Percentiles rank a stretch among this genome's conserved stretches.
These are phyloP conservation scores for Casuarina cunninghamiana DNA, from an alignment of 306 rosid genomes.

Conservation along the genomic window DNA sequence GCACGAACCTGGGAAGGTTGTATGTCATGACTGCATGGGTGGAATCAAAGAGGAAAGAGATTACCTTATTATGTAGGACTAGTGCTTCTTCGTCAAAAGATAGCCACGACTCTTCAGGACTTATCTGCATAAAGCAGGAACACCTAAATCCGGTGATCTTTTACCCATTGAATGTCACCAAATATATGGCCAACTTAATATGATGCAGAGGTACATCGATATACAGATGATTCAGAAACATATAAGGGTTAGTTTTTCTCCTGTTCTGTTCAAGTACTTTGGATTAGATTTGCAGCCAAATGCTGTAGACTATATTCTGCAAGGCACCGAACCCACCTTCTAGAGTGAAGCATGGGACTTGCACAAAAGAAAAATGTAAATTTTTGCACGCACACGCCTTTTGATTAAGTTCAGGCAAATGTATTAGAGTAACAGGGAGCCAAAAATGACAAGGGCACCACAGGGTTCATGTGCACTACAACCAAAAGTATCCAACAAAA, in stretches of 20 bases:
- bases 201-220: background rate
- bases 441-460: background rate
- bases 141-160: constrained; percentile 14
- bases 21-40: constrained; percentile 44
- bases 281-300: background rate
- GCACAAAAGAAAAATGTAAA: background rate
- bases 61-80: constrained; percentile 79
- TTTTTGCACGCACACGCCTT: background rate
- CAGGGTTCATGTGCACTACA: background rate
- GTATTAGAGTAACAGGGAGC: background rate
- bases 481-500: background rate
- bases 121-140: constrained; percentile 52
- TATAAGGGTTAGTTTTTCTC: background rate
- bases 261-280: background rate
- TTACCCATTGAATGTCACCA: constrained; percentile 5
- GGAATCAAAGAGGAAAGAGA: constrained; percentile 29
- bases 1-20: constrained; percentile 83
- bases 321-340: background rate
- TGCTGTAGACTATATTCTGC: background rate
- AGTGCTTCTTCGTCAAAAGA: constrained; percentile 73
- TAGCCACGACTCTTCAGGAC: constrained; percentile 80
- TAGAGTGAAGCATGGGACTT: background rate
- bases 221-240: background rate
- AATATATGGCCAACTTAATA: background rate
- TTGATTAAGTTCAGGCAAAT: background rate